Conservation (phyloP, 257 asterid species). For the Avicennia marina region DNA sequence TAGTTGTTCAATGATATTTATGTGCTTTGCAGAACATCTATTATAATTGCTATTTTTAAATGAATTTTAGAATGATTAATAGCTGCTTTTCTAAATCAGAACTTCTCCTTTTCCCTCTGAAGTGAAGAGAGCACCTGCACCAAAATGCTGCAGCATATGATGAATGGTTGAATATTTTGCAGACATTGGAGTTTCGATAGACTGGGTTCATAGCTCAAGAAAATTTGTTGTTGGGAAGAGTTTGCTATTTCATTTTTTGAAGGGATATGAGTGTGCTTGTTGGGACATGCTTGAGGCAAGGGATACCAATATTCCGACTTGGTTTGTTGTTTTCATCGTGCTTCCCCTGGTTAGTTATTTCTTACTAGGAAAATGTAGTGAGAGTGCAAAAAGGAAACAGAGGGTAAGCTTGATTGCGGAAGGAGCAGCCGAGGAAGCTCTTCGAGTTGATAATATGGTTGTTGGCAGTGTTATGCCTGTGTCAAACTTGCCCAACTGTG, state of each 20-base stretch:
- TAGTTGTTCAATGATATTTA: no score
- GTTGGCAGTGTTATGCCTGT: slow-evolving; percentile 36
- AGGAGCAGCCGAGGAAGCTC: slow-evolving; percentile 54
- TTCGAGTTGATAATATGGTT: slow-evolving; percentile 39
- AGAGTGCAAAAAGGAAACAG: slow-evolving; percentile 34
- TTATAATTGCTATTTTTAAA: no score
- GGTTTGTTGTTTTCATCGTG: neutral
- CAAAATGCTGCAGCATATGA: no score
- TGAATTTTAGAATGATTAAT: no score
- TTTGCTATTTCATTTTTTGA: slow-evolving; percentile 5
- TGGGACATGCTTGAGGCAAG: slow-evolving; percentile 22
- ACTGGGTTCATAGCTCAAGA: slow-evolving; percentile 24
- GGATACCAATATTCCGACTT: neutral
- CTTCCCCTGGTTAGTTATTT: slow-evolving; percentile 3
- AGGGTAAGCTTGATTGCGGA: slow-evolving; percentile 38
- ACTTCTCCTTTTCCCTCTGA: no score
- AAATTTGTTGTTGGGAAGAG: slow-evolving; percentile 27
- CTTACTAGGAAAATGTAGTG: neutral
- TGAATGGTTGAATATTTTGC: neutral
- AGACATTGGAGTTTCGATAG: neutral
- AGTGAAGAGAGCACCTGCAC: no score
- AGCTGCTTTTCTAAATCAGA: no score
- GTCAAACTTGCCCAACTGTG: slow-evolving; percentile 38
- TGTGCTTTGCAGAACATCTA: no score
- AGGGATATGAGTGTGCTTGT: slow-evolving; percentile 55